Percentiles rank a stretch among this genome's conserved stretches.
These are phyloP conservation scores for Metschnikowia santaceciliae DNA, from an alignment of 805 yeast genomes.

Conservation along the genomic window DNA sequence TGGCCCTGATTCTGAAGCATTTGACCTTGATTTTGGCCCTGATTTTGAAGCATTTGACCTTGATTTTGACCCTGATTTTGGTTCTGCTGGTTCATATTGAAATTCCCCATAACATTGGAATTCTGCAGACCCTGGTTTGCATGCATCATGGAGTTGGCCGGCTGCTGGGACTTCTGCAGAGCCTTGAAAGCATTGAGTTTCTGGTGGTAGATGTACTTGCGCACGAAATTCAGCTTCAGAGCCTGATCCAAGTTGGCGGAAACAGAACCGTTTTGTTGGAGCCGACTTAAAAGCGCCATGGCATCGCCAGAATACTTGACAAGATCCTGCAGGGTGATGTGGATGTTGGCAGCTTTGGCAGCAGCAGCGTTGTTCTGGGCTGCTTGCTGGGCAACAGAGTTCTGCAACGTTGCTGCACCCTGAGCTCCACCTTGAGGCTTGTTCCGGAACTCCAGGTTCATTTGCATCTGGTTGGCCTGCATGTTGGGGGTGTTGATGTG, in stretches of 20 bases:
- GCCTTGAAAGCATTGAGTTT: slow-evolving; percentile 27
- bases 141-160: slow-evolving; percentile 11
- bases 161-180: slow-evolving; percentile 22
- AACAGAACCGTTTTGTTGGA: slow-evolving; percentile 35
- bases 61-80: slow-evolving; percentile 4
- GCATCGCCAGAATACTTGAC: slow-evolving; percentile 39
- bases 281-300: slow-evolving; percentile 31
- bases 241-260: slow-evolving; percentile 32
- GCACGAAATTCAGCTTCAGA: slow-evolving; percentile 36
- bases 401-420: slow-evolving; percentile 7
- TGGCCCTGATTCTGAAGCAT: background rate
- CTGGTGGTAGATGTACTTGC: slow-evolving; percentile 38
- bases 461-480: slow-evolving; percentile 9
- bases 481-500: slow-evolving; percentile 9
- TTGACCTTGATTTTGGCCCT: background rate
- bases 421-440: slow-evolving; percentile 1
- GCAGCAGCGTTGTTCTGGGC: slow-evolving; percentile 4
- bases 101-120: slow-evolving; percentile 12
- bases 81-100: slow-evolving; percentile 3
- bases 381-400: slow-evolving; percentile 12
- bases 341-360: slow-evolving; percentile 12
- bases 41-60: background rate
- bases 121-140: slow-evolving; percentile 10
- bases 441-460: slow-evolving; percentile 8
- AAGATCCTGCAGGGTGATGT: slow-evolving; percentile 29